phyloP scores from a whole-genome alignment of 768 basidiomycete genomes.

The Strobilomyces confusus region DNA sequence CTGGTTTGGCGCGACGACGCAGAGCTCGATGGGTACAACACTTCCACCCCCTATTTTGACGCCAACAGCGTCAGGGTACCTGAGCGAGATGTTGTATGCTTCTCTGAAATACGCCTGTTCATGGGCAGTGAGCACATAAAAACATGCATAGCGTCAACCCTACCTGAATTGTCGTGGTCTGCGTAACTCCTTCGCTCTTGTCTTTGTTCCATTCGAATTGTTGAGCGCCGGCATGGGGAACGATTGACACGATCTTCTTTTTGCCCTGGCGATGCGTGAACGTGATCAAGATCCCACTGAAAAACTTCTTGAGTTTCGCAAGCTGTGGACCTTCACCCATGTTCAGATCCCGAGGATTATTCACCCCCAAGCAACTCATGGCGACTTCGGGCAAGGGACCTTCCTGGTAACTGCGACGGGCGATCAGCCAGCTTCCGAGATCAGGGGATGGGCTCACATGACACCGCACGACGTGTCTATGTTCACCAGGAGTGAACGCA shows the following conservation, averaged over 20 bases:
- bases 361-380: conserved; percentile 25
- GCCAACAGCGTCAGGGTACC: conserved; percentile 36
- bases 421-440: background rate
- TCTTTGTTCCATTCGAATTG: conserved; percentile 38
- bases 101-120: conserved; percentile 40
- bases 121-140: background rate
- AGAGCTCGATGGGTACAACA: conserved; percentile 50
- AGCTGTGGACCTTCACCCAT: conserved; percentile 26
- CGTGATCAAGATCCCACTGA: conserved; percentile 35
- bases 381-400: conserved; percentile 29
- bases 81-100: conserved; percentile 32
- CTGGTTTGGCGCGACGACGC: conserved; percentile 43
- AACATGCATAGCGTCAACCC: background rate
- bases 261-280: conserved; percentile 21
- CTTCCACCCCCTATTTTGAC: conserved; percentile 33
- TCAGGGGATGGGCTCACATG: conserved; percentile 31
- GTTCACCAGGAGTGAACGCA: conserved; percentile 39
- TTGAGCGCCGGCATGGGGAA: conserved; percentile 36
- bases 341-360: conserved; percentile 29
- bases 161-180: conserved; percentile 40
- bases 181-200: conserved; percentile 9
- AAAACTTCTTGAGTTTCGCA: conserved; percentile 35
- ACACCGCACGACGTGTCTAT: conserved; percentile 45
- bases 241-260: conserved; percentile 37
- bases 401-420: conserved; percentile 23